Percentiles rank a stretch among this genome's conserved stretches.
phyloP scores from a whole-genome alignment of 305 asterid species.

The Plantago coronopus region DNA sequence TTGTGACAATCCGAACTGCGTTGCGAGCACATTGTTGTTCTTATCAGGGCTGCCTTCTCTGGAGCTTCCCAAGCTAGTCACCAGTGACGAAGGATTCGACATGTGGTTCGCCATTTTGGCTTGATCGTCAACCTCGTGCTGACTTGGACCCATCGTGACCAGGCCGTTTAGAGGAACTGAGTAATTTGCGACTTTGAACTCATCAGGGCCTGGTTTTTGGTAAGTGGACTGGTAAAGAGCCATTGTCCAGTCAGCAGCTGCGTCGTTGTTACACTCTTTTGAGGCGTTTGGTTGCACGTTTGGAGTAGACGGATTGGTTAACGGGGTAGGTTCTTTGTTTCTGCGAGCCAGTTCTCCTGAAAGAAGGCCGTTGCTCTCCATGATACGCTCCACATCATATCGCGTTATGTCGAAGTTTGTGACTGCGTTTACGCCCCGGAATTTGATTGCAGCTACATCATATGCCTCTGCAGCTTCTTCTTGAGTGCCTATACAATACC shows the following conservation, averaged over 20 bases:
- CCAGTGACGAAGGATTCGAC: constrained; percentile 49
- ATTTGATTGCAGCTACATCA: constrained; percentile 88
- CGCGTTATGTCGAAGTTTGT: constrained; percentile 81
- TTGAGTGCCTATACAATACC: constrained; percentile 61
- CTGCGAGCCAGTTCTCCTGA: constrained; percentile 78
- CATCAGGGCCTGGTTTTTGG: constrained; percentile 30
- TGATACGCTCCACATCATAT: constrained; percentile 72
- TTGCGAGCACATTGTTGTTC: constrained; percentile 30
- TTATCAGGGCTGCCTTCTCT: constrained; percentile 63
- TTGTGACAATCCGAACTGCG: constrained; percentile 38
- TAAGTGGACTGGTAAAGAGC: constrained; percentile 40
- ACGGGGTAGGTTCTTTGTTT: constrained; percentile 26
- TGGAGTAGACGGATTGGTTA: constrained; percentile 17
- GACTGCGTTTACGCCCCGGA: constrained; percentile 80
- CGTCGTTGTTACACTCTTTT: constrained; percentile 23
- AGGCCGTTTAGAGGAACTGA: constrained; percentile 24
- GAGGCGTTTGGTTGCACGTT: constrained; percentile 25
- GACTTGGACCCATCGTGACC: constrained; percentile 25
- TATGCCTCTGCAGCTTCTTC: constrained; percentile 99
- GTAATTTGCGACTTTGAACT: constrained; percentile 32
- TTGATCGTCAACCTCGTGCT: constrained; percentile 23
- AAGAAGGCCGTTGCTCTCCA: constrained; percentile 77
- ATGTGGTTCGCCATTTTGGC: constrained; percentile 30
- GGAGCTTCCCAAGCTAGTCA: constrained; percentile 52
- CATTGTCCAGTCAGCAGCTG: constrained; percentile 49